These are phyloP conservation scores for Globisporangium sylvaticum DNA, from an alignment of 352 stramenopile genomes.

Conservation along the genomic window DNA sequence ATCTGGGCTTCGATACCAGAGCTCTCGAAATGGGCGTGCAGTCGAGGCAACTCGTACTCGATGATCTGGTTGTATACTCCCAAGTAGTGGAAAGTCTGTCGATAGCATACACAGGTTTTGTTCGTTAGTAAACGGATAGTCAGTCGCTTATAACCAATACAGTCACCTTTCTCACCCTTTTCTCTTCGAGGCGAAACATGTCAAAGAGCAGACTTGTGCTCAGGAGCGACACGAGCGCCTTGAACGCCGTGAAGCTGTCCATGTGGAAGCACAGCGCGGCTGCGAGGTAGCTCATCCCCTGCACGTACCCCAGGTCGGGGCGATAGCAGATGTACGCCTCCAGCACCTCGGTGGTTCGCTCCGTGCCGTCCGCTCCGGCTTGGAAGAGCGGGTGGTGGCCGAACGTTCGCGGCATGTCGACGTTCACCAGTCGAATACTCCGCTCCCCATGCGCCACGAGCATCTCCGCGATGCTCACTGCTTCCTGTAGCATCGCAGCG, in stretches of 20 bases:
- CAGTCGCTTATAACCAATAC: background rate
- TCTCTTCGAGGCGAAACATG: conserved; percentile 83
- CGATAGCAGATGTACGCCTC: conserved; percentile 87
- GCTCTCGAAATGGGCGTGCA: conserved; percentile 65
- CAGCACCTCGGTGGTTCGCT: conserved; percentile 73
- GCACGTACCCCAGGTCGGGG: conserved; percentile 80
- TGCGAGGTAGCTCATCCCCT: conserved; percentile 88
- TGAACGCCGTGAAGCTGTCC: conserved; percentile 86
- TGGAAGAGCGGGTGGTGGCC: conserved; percentile 80
- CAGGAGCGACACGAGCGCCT: conserved; percentile 76
- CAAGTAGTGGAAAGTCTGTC: conserved; percentile 85
- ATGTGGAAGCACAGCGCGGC: conserved; percentile 83
- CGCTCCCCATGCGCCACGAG: conserved; percentile 75
- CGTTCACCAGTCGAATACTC: conserved; percentile 77
- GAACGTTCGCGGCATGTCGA: conserved; percentile 86
- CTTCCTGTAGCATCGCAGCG: conserved; percentile 49
- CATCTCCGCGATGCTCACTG: conserved; percentile 73
- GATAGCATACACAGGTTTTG: conserved; percentile 1
- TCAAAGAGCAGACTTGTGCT: conserved; percentile 85
- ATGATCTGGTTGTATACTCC: conserved; percentile 73
- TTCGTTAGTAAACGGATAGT: background rate
- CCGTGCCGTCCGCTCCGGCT: conserved; percentile 59
- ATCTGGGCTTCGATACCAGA: conserved; percentile 80
- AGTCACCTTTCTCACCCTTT: conserved; percentile 35
- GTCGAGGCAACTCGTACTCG: conserved; percentile 65